These are phyloP conservation scores for Cicer pinnatifidum DNA, from an alignment of 306 rosid species.

Conservation along the genomic window DNA sequence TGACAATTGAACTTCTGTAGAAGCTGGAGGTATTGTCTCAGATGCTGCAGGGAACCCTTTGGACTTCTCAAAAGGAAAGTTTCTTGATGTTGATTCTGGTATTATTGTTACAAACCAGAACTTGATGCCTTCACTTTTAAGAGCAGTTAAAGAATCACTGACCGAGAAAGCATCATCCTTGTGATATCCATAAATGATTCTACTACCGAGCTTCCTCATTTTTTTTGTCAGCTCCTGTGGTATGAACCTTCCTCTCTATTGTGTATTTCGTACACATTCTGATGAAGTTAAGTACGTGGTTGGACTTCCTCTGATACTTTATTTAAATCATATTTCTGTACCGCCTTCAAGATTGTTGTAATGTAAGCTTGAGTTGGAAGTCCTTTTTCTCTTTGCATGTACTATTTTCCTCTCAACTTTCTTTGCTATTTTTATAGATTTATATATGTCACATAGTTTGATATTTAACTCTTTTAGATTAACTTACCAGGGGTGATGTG, in stretches of 20 bases:
- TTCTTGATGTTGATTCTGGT: constrained; percentile 78
- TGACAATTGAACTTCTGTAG: constrained; percentile 52
- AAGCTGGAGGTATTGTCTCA: constrained; percentile 82
- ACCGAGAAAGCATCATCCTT: constrained; percentile 66
- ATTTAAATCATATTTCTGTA: constrained; percentile 16
- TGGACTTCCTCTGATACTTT: background rate
- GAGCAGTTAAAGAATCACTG: constrained; percentile 82
- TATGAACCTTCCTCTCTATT: constrained; percentile 19
- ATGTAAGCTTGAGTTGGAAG: constrained; percentile 27
- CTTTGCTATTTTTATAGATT: background rate
- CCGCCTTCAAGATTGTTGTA: background rate
- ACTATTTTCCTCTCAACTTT: background rate
- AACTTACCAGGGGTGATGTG: background rate
- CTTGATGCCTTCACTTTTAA: constrained; percentile 78
- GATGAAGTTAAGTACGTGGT: background rate
- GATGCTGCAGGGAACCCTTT: constrained; percentile 88
- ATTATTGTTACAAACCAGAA: constrained; percentile 85
- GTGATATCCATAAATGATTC: constrained; percentile 48
- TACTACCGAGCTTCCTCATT: constrained; percentile 8
- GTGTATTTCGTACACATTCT: constrained; percentile 10
- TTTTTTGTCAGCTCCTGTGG: constrained; percentile 29
- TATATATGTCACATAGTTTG: constrained; percentile 3
- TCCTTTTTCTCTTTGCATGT: background rate
- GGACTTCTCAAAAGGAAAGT: constrained; percentile 88
- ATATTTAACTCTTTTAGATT: constrained; percentile 7